Base-by-base conservation (phyloP, 345 rosid species). In the Crucihimalaya himalaica region DNA sequence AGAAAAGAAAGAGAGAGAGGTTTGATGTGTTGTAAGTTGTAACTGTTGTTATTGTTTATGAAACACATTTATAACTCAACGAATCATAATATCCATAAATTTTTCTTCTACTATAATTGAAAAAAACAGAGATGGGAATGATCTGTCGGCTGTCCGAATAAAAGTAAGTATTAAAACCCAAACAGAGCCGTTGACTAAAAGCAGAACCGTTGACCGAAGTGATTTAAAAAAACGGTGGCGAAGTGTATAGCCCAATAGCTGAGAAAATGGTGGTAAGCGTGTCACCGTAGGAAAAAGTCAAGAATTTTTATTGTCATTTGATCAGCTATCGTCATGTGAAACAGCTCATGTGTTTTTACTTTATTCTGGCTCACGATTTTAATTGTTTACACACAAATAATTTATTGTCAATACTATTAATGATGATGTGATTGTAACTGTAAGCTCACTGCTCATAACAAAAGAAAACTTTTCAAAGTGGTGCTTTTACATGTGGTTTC, bases 91-190 rank as follows among this genome's bases (percentile, higher is more conserved):
- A 47, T 70, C 39, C 35, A 10, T 31, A 29, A 64, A 19, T 31
- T 64, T 6, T 47, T 59, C 40, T 48, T 2, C 12, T 5, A 21
- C 0, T 21, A 16, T 32, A 42, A 42, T 23, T 18, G 2, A 0
- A 16, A n/a, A 54, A 21, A 34, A 35, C 2, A 31, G 3, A 5
- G 8, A 5, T 25, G 1, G 45, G 39, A 28, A 57, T 57, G 66
- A 73, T 66, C 11, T 74, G 78, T 74, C 66, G 52, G 59, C 40
- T 66, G 72, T 57, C 27, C 5, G 59, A 66, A 74, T 58, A 58
- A 29, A 48, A 57, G 54, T 59, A 15, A 7, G 20, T 48, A 50
- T 42, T 67, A 28, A 66, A 39, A 29, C 21, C 21, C 23, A 66
- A 46, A 55, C 72, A 64, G 28, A 64, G 39, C 56, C 10, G 56